Conservation (phyloP, 805 yeast genomes). For the Ogataea philodendri region DNA sequence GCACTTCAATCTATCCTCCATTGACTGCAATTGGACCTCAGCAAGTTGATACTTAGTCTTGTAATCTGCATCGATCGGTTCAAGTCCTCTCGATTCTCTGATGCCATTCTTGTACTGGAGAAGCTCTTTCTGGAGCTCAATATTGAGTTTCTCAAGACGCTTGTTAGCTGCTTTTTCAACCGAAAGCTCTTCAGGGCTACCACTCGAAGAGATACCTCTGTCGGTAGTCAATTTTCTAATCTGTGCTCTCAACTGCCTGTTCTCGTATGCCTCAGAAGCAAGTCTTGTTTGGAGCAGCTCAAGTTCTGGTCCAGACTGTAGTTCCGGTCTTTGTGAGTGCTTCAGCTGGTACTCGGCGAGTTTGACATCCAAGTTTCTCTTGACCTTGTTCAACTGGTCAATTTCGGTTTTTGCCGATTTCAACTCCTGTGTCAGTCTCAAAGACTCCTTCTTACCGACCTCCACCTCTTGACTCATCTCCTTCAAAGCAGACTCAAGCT, state of each 20-base stretch:
- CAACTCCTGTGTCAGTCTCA: conserved; percentile 26
- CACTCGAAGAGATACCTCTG: not conserved
- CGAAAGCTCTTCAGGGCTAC: conserved; percentile 20
- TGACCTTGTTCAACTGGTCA: conserved; percentile 32
- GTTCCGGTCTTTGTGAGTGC: conserved; percentile 26
- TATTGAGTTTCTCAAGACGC: conserved; percentile 32
- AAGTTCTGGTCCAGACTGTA: conserved; percentile 42
- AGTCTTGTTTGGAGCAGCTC: conserved; percentile 58
- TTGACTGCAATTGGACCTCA: conserved; percentile 40
- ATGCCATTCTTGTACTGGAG: conserved; percentile 30
- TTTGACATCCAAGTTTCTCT: conserved; percentile 32
- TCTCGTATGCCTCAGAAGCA: conserved; percentile 63
- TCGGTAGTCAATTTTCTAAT: conserved; percentile 35
- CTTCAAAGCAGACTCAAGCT: conserved; percentile 32
- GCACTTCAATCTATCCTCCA: conserved; percentile 37
- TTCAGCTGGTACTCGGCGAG: conserved; percentile 34
- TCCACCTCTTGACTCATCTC: conserved; percentile 32
- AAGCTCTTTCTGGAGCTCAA: conserved; percentile 37
- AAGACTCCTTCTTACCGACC: conserved; percentile 27
- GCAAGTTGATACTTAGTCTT: conserved; percentile 47
- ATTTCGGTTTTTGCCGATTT: conserved; percentile 34
- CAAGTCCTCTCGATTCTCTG: conserved; percentile 37
- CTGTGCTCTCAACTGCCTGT: conserved; percentile 46
- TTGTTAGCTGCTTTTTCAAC: conserved; percentile 32
- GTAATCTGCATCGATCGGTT: conserved; percentile 37